Percentiles rank a stretch among this genome's conserved stretches.
phyloP scores from a whole-genome alignment of 352 stramenopile species.

The Globisporangium spiculum region DNA sequence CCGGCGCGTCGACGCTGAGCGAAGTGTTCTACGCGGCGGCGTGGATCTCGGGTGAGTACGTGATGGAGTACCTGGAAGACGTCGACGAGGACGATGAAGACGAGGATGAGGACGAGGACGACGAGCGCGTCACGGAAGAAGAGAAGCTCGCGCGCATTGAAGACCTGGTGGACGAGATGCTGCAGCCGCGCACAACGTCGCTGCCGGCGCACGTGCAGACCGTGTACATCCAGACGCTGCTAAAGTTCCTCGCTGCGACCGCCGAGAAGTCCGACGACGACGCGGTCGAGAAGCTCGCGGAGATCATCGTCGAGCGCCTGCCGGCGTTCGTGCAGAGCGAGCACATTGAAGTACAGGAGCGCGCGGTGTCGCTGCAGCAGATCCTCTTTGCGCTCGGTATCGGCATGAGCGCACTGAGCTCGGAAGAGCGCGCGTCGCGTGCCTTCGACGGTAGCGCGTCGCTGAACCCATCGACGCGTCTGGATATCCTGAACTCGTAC shows the following conservation, averaged over 20 bases:
- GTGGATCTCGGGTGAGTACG: conserved; percentile 98
- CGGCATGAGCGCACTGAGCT: conserved; percentile 48
- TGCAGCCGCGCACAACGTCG: conserved; percentile 75
- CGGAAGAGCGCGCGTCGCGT: conserved; percentile 60
- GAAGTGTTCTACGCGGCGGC: conserved; percentile 94
- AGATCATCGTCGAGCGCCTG: conserved; percentile 83
- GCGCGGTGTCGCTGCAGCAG: conserved; percentile 85
- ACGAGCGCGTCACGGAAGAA: conserved; percentile 64
- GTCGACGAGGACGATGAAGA: conserved; percentile 75
- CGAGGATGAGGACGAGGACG: conserved; percentile 72
- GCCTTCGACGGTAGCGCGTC: conserved; percentile 60
- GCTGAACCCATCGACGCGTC: conserved; percentile 37
- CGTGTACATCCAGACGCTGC: conserved; percentile 93
- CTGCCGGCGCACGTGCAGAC: conserved; percentile 89
- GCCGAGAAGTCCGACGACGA: conserved; percentile 69
- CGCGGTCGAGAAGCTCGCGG: conserved; percentile 82
- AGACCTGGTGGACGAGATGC: conserved; percentile 75
- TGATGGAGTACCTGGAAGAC: conserved; percentile 88
- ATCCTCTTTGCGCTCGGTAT: conserved; percentile 62
- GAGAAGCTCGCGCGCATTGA: conserved; percentile 88
- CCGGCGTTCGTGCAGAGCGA: conserved; percentile 88
- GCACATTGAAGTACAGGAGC: conserved; percentile 95
- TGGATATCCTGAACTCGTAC: conserved; percentile 69
- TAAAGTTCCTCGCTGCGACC: conserved; percentile 87
- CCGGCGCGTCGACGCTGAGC: conserved; percentile 80